Conservation (phyloP, 768 basidiomycete genomes). For the Suillus cothurnatus region DNA sequence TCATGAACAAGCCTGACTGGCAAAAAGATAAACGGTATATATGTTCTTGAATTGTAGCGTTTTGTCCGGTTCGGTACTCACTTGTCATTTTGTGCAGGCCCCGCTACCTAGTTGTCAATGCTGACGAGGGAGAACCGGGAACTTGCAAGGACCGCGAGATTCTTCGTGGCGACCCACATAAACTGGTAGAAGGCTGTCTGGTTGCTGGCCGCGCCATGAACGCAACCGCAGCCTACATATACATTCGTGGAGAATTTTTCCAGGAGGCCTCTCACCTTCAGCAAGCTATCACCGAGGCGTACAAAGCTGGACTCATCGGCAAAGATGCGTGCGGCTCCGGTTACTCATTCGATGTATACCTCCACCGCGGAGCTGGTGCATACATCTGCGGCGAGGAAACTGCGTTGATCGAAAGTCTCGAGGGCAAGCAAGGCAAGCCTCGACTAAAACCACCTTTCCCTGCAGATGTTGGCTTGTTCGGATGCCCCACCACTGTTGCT, state of each 20-base stretch:
- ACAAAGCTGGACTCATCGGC: slow-evolving; percentile 85
- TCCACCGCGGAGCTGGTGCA: slow-evolving; percentile 98
- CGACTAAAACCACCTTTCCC: slow-evolving; percentile 98
- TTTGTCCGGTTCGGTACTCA: background rate
- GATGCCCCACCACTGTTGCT: slow-evolving; percentile 95
- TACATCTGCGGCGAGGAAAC: slow-evolving; percentile 99
- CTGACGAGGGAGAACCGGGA: slow-evolving; percentile 98
- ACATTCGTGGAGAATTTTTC: slow-evolving; percentile 98
- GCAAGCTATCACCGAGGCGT: slow-evolving; percentile 95
- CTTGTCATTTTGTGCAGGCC: slow-evolving; percentile 53
- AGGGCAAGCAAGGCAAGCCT: slow-evolving; percentile 98
- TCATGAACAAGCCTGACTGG: slow-evolving; percentile 99
- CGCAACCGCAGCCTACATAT: slow-evolving; percentile 98
- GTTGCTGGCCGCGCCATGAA: slow-evolving; percentile 98
- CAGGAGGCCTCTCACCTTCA: slow-evolving; percentile 94
- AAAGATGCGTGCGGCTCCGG: slow-evolving; percentile 91
- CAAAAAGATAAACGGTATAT: slow-evolving; percentile 84
- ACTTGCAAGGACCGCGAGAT: slow-evolving; percentile 99
- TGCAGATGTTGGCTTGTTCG: slow-evolving; percentile 96
- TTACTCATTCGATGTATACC: slow-evolving; percentile 95
- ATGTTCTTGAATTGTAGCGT: background rate
- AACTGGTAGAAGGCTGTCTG: slow-evolving; percentile 96
- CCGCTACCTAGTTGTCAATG: slow-evolving; percentile 96
- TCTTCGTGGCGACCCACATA: slow-evolving; percentile 96
- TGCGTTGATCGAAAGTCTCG: slow-evolving; percentile 93